Evolutionary conservation across 805 yeast genomes (phyloP).

Genomic region (Ogataea naganishii): DNA sequence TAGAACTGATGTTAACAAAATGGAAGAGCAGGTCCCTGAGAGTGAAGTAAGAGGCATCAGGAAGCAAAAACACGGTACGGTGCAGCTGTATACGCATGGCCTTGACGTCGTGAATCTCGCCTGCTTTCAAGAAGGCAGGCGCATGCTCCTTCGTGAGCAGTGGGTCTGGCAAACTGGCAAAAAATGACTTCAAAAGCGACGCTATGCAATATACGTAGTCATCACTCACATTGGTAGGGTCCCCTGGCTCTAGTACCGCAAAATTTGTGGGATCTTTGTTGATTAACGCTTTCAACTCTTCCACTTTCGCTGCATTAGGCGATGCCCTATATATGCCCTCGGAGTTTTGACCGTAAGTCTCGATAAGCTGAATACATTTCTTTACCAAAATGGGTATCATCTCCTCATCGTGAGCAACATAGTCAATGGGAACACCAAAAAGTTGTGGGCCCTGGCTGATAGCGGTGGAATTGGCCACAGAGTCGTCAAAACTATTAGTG

Average conservation of each 20-base stretch:
- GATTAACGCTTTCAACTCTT: conserved; percentile 61
- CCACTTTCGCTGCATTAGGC: conserved; percentile 69
- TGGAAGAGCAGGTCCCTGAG: conserved; percentile 80
- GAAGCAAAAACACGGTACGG: conserved; percentile 78
- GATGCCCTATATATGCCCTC: conserved; percentile 88
- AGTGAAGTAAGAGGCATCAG: conserved; percentile 94
- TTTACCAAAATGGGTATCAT: conserved; percentile 87
- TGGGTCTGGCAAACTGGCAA: conserved; percentile 81
- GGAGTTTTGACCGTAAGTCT: conserved; percentile 70
- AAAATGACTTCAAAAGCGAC: conserved; percentile 74
- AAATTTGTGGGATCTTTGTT: conserved; percentile 68
- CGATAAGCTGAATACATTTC: conserved; percentile 81
- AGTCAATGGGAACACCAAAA: conserved; percentile 79
- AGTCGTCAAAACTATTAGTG: no score
- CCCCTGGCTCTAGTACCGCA: conserved; percentile 38
- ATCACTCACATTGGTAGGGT: conserved; percentile 53
- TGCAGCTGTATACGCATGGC: conserved; percentile 68
- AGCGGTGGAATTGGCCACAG: no score
- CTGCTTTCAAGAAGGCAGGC: conserved; percentile 58
- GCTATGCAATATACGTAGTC: conserved; percentile 87
- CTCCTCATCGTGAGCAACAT: conserved; percentile 77
- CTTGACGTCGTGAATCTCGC: conserved; percentile 53
- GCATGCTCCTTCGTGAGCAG: conserved; percentile 59
- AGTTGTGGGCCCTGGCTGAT: conserved; percentile 32
- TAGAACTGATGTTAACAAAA: conserved; percentile 27